Base-by-base conservation (phyloP, 352 stramenopile genomes). In the Phytophthora pluvialis region DNA sequence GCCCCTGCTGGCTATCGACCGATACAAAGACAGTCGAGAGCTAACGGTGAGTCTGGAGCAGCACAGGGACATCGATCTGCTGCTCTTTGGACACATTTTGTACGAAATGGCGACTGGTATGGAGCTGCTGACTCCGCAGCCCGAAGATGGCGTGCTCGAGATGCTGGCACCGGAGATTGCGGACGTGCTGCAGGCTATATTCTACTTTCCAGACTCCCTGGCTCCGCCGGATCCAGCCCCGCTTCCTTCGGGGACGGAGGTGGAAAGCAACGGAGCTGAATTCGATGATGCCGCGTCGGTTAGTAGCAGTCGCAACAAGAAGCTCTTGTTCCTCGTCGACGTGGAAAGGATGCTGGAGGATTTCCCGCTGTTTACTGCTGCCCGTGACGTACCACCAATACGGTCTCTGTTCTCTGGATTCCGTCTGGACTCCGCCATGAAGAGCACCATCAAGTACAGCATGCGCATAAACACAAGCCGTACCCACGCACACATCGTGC, bases 381-480 rank as follows among this genome's bases (percentile, higher is more conserved):
- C 57, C 3, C 56, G 40, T 5, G 67, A 78, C 11, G 67, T 89
- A 2, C 67, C 79, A 0, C 70, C 78, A 4, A 89, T 90, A 47
- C 56, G 75, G 16, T 72, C 77, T 25, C 51, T 89, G 25, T 92
- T 90, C 44, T 68, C 80, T 12, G 81, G 78, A 10, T 90, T 93
- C 26, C 80, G 84, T 12, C 61, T 93, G 21, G 84, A 93, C 60
- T 90, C 82, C 9, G 62, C 64, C 38, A 93, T 91, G 80, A 93
- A 93, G 61, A 86, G 69, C 60, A 89, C 80, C 1, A 84, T 93
- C 47, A 79, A 79, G 21, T 63, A 77, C 56, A 93, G 82, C 61
- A 91, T 93, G 83, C 84, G 82, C 40, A 90, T 91, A 59, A 93
- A 91, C 55, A 73, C 78, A 31, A 86, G 79, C 28, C 82, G 84